Evolutionary conservation across 2,329 filamentous ascomycete species (phyloP).

Genomic region (Talaromyces islandicus): DNA sequence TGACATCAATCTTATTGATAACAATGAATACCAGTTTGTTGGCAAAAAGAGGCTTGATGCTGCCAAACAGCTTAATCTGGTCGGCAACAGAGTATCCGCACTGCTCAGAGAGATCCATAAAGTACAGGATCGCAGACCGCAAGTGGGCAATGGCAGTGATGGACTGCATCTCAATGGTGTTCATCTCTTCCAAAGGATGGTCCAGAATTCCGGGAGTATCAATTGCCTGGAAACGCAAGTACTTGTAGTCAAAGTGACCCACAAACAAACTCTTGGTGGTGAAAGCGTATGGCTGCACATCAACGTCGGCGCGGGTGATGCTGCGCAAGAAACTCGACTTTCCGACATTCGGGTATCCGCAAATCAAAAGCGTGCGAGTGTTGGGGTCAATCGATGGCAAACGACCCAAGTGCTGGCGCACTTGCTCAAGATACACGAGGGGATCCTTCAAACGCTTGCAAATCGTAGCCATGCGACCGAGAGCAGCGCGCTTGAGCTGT

Average conservation of each 20-base stretch:
- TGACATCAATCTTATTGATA: conserved; percentile 96
- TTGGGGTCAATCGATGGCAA: conserved; percentile 98
- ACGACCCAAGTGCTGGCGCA: conserved; percentile 93
- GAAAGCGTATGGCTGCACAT: conserved; percentile 97
- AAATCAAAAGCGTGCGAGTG: conserved; percentile 90
- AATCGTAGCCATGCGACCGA: conserved; percentile 97
- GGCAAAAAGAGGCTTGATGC: conserved; percentile 91
- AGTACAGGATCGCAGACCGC: conserved; percentile 90
- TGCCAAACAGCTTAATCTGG: conserved; percentile 92
- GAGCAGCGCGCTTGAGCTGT: conserved; percentile 90
- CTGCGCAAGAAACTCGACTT: conserved; percentile 94
- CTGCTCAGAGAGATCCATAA: conserved; percentile 96
- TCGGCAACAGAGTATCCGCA: conserved; percentile 90
- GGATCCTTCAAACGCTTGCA: conserved; percentile 92
- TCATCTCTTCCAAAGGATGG: conserved; percentile 98
- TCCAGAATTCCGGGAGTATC: conserved; percentile 98
- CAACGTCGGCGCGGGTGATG: conserved; percentile 89
- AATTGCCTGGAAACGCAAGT: conserved; percentile 83
- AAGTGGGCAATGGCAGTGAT: conserved; percentile 97
- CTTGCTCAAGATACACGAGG: conserved; percentile 90
- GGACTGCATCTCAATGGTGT: conserved; percentile 98
- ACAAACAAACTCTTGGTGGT: conserved; percentile 97
- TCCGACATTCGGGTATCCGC: conserved; percentile 95
- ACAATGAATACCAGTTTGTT: conserved; percentile 97
- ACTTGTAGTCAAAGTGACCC: conserved; percentile 97